Conservation (phyloP, 352 stramenopile species). For the Thalassiosira hispida region DNA sequence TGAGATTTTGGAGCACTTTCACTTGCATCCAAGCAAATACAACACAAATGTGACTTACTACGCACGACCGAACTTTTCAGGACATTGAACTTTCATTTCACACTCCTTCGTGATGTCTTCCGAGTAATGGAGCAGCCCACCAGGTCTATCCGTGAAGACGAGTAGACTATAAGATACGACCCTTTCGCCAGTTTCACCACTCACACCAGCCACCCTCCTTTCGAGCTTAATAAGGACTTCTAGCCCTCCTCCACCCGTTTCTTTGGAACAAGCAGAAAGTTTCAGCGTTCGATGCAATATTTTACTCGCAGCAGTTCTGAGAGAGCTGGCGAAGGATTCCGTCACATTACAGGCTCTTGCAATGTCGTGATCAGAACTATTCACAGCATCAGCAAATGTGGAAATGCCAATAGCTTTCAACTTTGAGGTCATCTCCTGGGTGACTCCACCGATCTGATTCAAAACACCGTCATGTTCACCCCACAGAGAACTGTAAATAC, state of each 20-base stretch:
- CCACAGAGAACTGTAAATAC: constrained; percentile 72
- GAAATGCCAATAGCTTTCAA: constrained; percentile 66
- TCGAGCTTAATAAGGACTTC: constrained; percentile 48
- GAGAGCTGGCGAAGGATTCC: constrained; percentile 63
- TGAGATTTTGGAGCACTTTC: not conserved
- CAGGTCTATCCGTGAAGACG: constrained; percentile 47
- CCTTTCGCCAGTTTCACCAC: constrained; percentile 24
- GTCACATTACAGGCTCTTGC: constrained; percentile 50
- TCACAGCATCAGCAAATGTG: constrained; percentile 75
- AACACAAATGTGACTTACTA: constrained; percentile 33
- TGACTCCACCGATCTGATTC: constrained; percentile 78
- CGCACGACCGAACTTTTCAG: constrained; percentile 43
- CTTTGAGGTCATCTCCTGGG: constrained; percentile 46
- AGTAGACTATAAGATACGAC: constrained; percentile 53
- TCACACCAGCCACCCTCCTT: constrained; percentile 11
- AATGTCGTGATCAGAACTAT: constrained; percentile 57
- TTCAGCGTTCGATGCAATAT: constrained; percentile 70
- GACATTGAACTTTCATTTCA: constrained; percentile 27
- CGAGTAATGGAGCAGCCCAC: constrained; percentile 45
- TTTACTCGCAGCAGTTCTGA: constrained; percentile 58
- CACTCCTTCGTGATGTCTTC: constrained; percentile 39
- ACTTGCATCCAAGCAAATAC: not conserved
- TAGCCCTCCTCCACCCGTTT: constrained; percentile 41
- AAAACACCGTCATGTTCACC: constrained; percentile 72
- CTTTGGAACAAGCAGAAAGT: constrained; percentile 45